Base-by-base conservation (phyloP, 257 asterid genomes). In the Eucommia ulmoides region DNA sequence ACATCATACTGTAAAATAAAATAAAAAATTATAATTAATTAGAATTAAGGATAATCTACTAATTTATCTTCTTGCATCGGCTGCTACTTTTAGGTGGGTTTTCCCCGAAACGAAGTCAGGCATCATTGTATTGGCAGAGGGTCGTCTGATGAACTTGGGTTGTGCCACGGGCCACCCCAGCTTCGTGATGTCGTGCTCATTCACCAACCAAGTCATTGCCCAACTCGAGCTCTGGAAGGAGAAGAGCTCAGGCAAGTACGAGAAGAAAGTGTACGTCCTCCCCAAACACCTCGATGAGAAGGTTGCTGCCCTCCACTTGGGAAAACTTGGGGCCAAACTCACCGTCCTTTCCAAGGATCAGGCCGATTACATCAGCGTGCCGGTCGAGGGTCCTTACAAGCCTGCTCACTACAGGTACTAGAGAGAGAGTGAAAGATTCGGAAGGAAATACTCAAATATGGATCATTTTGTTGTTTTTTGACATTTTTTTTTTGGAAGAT, bases 181-280 rank as follows among this genome's bases (percentile, higher is more conserved):
- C 54, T 50, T 50, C 18, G 54, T 50, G 1, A 50, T 50, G 54
- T 50, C 54, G 8, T 50, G 54, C 41, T 50, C 54, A 4, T 50
- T 50, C 54, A 50, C 54, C 3, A 50, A 50, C 54, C 54, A 50
- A 24, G 54, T 50, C 12, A 50, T 50, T 24, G 54, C 54, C 0
- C 54, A 50, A 21, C 54, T 50, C 12, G 54, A 50, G 54, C 41
- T 50, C 1, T 50, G 54, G 54, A 50, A 50, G 22, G 54, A 50
- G 41, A 50, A 33, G 54, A n/a, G 23, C 8, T 7, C 54, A 1
- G 54, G 54, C 22, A 50, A 50, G 33, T 50, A 50, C 41, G 54
- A 50, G 54, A 50, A 33, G 19, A 29, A 53, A 19, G 45, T 38
- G 12, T 38, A 38, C n/a, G 45, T 38, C 15, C n/a, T 38, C 17